Evolutionary conservation across 495 filamentous ascomycete species (phyloP), one percentile per base, ranked within the genome.

Genomic region (Penicillium samsonianum): DNA sequence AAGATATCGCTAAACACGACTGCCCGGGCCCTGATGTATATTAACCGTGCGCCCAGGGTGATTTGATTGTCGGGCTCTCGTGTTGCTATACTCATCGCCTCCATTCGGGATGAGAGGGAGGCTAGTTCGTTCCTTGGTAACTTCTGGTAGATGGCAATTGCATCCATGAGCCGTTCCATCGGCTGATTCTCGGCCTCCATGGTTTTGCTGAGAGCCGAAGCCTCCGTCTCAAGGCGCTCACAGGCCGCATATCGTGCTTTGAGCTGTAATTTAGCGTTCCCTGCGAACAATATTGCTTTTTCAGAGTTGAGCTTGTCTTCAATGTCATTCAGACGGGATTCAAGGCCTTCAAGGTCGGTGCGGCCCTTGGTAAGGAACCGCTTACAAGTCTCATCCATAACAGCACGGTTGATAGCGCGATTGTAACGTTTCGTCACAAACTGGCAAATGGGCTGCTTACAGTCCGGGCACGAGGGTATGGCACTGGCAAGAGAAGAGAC

Each of bases 391-490:
- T 62, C 54, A 25, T 58, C 53, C 47, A 58, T 53, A 28, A 58
- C 48, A 33, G 59, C 59, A 11, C 59, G 54, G 31, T 62, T 62
- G 42, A 62, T 43, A 17, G 44, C 59, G 38, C 54, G 54, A 54
- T 62, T 62, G 42, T 35, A 35, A 1, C 30, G 10, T 1, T 31
- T 31, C 12, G 30, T 62, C 19, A 62, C 49, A 53, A 62, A 62
- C 20, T 58, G 48, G 30, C 59, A 54, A 54, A 62, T 62, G 3
- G 59, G 59, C 8, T 53, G 23, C 7, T 57, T 62, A 14, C 48
- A 62, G 50, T 62, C 59, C 0, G 59, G 59, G 26, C 59, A 57
- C 5, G 44, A 57, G 7, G 54, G 59, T 28, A 53, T 50, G 41
- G 10, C n/a, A 22, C 19, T 62, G 11, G 59, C 54, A 38, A 62